These are phyloP conservation scores for Teratosphaeria zuluensis DNA, from an alignment of 2,329 filamentous ascomycete species.

Conservation along the genomic window DNA sequence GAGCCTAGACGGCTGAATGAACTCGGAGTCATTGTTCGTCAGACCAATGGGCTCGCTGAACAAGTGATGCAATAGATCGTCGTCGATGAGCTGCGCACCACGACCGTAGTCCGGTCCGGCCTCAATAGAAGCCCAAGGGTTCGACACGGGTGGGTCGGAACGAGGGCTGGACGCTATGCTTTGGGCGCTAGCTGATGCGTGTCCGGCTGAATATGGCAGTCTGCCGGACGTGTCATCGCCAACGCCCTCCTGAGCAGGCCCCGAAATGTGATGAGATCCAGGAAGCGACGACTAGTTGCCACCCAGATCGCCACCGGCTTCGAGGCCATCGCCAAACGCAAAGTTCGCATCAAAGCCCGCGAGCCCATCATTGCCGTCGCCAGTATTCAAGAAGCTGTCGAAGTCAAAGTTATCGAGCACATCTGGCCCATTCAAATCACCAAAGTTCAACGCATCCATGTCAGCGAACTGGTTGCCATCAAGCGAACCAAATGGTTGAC, in stretches of 20 bases:
- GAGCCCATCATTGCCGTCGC: conserved; percentile 34
- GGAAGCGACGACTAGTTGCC: neutral
- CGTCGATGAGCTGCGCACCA: too few relatives aligned
- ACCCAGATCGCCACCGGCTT: conserved; percentile 9
- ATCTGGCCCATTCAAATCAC: conserved; percentile 47
- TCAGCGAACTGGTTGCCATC: conserved; percentile 23
- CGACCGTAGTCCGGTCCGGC: too few relatives aligned
- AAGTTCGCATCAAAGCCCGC: conserved; percentile 26
- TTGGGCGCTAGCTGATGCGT: neutral
- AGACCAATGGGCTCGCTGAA: too few relatives aligned
- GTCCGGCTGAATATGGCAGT: neutral
- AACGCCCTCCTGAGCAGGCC: neutral
- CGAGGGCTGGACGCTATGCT: neutral
- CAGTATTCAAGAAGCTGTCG: conserved; percentile 54
- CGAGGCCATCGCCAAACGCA: conserved; percentile 24
- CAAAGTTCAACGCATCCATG: conserved; percentile 31
- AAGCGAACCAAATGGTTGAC: conserved; percentile 32
- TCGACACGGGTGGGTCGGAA: neutral
- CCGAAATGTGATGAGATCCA: neutral
- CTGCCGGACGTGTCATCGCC: neutral
- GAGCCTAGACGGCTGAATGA: too few relatives aligned
- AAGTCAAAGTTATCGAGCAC: conserved; percentile 60
- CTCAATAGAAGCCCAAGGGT: neutral
- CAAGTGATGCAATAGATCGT: too few relatives aligned
- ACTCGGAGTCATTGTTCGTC: too few relatives aligned